Base-by-base conservation (phyloP, 352 stramenopile genomes). In the Phytophthora brassicae region DNA sequence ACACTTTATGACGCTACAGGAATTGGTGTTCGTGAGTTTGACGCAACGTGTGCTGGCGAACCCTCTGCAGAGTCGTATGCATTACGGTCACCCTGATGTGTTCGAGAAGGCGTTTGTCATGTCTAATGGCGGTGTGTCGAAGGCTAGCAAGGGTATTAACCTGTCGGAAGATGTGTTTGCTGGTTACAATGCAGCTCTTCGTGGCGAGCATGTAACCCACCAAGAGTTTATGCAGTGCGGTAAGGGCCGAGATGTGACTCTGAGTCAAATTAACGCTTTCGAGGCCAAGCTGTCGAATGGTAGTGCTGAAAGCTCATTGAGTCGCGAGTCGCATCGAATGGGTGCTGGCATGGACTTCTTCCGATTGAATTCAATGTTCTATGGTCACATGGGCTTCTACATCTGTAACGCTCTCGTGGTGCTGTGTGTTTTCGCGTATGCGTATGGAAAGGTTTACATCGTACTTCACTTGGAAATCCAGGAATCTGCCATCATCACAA, bases 151-250 rank as follows among this genome's bases (percentile, higher is more conserved):
- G 65, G 87, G 87, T 17, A 93, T 96, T 65, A 94, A 96, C 46
- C 41, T 96, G 57, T 94, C 85, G 22, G 87, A 96, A 70, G 87
- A 96, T 73, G 84, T 96, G 14, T 96, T 96, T 43, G 90, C 80
- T 53, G 87, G 87, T 19, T 96, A 93, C 66, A 93, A 93, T 28
- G 81, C 89, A 19, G 89, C 84, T 4, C 69, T 96, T 31, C 84
- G 87, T 9, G 87, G 87, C 6, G 87, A 85, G 0, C 60, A 90
- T 24, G 84, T 94, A 33, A 91, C 83, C 0, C 87, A 96, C 47
- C 73, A 92, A 11, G 87, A 96, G 67, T 94, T 94, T 43, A 94
- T 94, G 81, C 87, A 96, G 64, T 95, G 86, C 64, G 86, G 86
- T 16, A 95, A 96, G 56, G 87, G 87, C 2, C 85, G 87, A 42